Evolutionary conservation across 257 asterid genomes (phyloP).

Genomic region (Forsythia suspensa): DNA sequence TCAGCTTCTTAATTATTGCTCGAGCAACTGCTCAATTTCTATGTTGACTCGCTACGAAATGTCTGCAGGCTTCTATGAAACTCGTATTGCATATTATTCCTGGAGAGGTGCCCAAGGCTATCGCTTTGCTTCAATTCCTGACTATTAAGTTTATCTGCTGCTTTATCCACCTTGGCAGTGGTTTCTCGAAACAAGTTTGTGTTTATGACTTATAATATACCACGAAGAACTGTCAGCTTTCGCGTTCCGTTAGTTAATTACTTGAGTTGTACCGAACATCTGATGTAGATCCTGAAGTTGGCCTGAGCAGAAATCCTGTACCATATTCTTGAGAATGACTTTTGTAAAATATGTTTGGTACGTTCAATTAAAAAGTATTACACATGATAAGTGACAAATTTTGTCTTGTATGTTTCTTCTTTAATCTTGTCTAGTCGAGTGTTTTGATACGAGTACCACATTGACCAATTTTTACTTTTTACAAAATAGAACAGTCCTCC

Average conservation of each 20-base stretch:
- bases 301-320: not conserved
- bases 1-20: not conserved
- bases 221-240: not conserved
- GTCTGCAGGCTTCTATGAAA: conserved; percentile 73
- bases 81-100: conserved; percentile 83
- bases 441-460: too few relatives aligned
- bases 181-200: not conserved
- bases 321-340: not conserved
- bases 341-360: too few relatives aligned
- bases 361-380: too few relatives aligned
- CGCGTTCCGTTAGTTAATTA: too few relatives aligned
- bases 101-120: conserved; percentile 63
- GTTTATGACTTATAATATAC: not conserved
- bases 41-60: conserved; percentile 2
- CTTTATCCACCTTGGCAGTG: not conserved
- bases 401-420: too few relatives aligned
- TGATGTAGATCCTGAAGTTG: not conserved
- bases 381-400: too few relatives aligned
- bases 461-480: too few relatives aligned
- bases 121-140: conserved; percentile 72
- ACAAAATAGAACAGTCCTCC: too few relatives aligned
- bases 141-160: conserved; percentile 45
- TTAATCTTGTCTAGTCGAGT: too few relatives aligned
- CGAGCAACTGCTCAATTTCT: not conserved
- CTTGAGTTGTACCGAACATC: not conserved